Base-by-base conservation (phyloP, 129 eudicot species). In the Ambrosia artemisiifolia region DNA sequence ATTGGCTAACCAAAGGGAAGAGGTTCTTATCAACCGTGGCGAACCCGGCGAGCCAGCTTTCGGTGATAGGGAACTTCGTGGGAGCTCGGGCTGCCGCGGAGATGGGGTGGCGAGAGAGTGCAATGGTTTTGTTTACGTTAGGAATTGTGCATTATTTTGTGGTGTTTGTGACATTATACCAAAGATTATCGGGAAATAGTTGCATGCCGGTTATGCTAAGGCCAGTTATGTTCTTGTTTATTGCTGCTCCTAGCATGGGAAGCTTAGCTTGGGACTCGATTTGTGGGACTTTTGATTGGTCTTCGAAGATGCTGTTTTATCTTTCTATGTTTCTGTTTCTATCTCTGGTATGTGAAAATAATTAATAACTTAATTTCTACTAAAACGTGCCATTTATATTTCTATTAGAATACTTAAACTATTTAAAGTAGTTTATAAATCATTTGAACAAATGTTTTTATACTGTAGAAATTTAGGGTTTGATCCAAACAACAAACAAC, bases 191-290 rank as follows among this genome's bases (percentile, higher is more conserved):
- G 30, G 89, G 84, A 8, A 63, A 76, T 9, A 72, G 81, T 13
- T 65, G 80, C 28, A 47, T 84, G 66, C 88, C 89, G 42, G 72
- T n/a, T 46, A 71, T 44, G 72, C 80, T 88, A 8, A 70, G 87
- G 78, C 94, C 90, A 5, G 90, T 88, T 35, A 82, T 84, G 84
- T 84, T 84, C 36, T 64, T 85, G 85, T 84, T 88, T 50, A 56
- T 88, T 2, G 94, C 84, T 4, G 85, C 90, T 56, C 92, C 92
- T 7, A 87, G 88, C 32, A 87, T 87, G 88, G 92, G 66, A 40
- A 81, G 92, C 65, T 82, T 88, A n/a, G 94, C 94, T 3, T 88
- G 94, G 94, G 80, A 65, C 36, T 82, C 94, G 1, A 82, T 88
- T 5, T 59, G 66, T 2, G 94, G 88, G 50, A 82, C 20, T 4